Conservation (phyloP, 768 basidiomycete genomes). For the Trametes villosa region DNA sequence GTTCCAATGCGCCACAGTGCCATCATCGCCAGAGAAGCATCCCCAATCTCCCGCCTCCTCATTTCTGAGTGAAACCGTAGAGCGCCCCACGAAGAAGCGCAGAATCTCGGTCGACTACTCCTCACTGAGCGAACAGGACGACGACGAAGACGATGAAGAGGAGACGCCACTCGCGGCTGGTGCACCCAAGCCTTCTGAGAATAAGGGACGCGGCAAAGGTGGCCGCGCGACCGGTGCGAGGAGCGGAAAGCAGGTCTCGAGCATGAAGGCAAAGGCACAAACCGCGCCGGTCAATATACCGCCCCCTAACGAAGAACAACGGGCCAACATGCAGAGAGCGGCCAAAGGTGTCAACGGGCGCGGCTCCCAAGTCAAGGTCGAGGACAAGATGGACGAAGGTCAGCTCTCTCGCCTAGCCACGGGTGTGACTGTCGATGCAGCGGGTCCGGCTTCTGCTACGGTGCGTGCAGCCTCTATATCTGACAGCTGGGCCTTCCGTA, state of each 20-base stretch:
- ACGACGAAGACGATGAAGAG: conserved; percentile 30
- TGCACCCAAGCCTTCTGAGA: not conserved
- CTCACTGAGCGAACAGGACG: conserved; percentile 31
- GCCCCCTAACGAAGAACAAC: conserved; percentile 45
- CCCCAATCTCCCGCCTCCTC: conserved; percentile 39
- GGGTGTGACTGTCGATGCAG: conserved; percentile 78
- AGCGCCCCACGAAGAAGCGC: conserved; percentile 34
- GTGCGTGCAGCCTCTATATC: conserved; percentile 41
- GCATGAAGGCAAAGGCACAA: conserved; percentile 64
- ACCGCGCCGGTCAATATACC: conserved; percentile 52
- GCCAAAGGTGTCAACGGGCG: conserved; percentile 51
- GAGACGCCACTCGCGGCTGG: conserved; percentile 29
- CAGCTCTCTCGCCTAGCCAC: conserved; percentile 79
- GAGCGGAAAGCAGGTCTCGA: conserved; percentile 59
- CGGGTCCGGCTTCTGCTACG: conserved; percentile 47
- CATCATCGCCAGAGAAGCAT: conserved; percentile 34
- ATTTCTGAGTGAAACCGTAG: conserved; percentile 31
- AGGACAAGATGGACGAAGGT: conserved; percentile 79
- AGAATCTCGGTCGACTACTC: conserved; percentile 33
- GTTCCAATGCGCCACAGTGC: conserved; percentile 10
- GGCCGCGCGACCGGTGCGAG: conserved; percentile 25
- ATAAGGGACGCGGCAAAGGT: conserved; percentile 15
- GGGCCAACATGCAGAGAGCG: conserved; percentile 42
- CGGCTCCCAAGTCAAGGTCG: conserved; percentile 64
- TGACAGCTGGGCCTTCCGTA: not conserved